A percentile compares a stretch with the other conserved stretches of the same genome.
These are phyloP conservation scores for Leavenworthia alabamica DNA, from an alignment of 345 rosid species.

Conservation along the genomic window DNA sequence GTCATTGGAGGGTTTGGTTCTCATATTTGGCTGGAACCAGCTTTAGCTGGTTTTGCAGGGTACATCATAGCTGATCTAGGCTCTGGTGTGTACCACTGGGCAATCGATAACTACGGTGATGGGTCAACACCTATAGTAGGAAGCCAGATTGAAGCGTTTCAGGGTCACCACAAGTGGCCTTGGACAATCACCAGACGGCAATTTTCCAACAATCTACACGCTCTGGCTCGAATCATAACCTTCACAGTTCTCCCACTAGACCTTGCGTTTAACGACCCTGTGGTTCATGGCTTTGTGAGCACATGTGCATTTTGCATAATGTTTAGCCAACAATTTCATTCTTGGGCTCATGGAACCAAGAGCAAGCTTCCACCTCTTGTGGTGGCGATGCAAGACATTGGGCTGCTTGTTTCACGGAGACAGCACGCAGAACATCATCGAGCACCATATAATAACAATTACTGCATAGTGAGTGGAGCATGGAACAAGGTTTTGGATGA, in stretches of 20 bases:
- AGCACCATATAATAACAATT: constrained; percentile 72
- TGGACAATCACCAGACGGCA: constrained; percentile 82
- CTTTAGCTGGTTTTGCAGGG: constrained; percentile 58
- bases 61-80: constrained; percentile 76
- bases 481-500: constrained; percentile 71
- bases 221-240: constrained; percentile 52
- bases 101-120: constrained; percentile 79
- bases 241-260: constrained; percentile 57
- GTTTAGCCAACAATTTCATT: constrained; percentile 92
- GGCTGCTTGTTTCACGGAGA: constrained; percentile 57
- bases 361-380: constrained; percentile 67
- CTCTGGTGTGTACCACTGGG: constrained; percentile 94
- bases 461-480: constrained; percentile 81
- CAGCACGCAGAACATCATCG: constrained; percentile 76
- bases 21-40: constrained; percentile 50
- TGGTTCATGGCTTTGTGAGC: constrained; percentile 48
- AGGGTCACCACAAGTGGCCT: constrained; percentile 91
- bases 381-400: constrained; percentile 60
- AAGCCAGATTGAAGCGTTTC: constrained; percentile 75
- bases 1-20: constrained; percentile 38
- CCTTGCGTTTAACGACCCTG: constrained; percentile 43
- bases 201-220: constrained; percentile 80
- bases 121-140: constrained; percentile 67
- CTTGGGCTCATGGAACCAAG: constrained; percentile 94
- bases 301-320: constrained; percentile 60